Base-by-base conservation (phyloP, 768 basidiomycete species). In the Lenzites betulinus region DNA sequence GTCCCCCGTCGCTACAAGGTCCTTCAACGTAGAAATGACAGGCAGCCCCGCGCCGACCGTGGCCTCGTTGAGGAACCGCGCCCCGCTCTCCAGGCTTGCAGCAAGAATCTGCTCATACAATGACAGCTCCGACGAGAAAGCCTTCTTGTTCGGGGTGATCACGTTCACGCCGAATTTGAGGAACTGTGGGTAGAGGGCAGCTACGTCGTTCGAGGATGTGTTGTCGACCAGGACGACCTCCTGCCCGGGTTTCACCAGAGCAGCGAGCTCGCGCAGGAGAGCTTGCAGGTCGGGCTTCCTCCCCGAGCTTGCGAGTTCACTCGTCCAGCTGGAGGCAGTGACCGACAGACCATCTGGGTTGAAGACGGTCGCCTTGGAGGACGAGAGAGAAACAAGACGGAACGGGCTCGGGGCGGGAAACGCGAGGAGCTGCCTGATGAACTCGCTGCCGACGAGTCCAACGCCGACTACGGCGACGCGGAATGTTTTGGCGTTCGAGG, bases 131-230 rank as follows among this genome's bases (percentile, higher is more conserved):
- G 89, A 88, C 15, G 93, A 95, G 70, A 88, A 93, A 0, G 91
- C 97, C 76, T 98, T 98, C 76, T 99, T 99, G 81, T 98, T 99
- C 16, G 97, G 96, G 1, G 97, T 99, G 47, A 96, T 86, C 67
- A 99, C 85, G 69, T 88, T 83, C 60, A 98, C 83, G 3, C 95
- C 95, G 4, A 82, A 82, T 51, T 78, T 76, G 44, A 98, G 76
- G 76, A 95, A 90, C 38, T 77, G 75, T 0, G 97, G 93, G 74
- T 98, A 99, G 54, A 88, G 68, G 23, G 78, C 77, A 1, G 96
- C 95, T 20, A 98, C 84, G 15, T 78, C 80, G 39, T 93, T 89
- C 35, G 91, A 89, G 0, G 94, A 90, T 0, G 97, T 98, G 72
- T 95, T 96, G 74, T 99, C 97, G 59, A 99, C 89, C 30, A 90